A percentile compares a stretch with the other conserved stretches of the same genome.
phyloP scores from a whole-genome alignment of 2,329 filamentous ascomycete genomes.

The Amphichorda felina region DNA sequence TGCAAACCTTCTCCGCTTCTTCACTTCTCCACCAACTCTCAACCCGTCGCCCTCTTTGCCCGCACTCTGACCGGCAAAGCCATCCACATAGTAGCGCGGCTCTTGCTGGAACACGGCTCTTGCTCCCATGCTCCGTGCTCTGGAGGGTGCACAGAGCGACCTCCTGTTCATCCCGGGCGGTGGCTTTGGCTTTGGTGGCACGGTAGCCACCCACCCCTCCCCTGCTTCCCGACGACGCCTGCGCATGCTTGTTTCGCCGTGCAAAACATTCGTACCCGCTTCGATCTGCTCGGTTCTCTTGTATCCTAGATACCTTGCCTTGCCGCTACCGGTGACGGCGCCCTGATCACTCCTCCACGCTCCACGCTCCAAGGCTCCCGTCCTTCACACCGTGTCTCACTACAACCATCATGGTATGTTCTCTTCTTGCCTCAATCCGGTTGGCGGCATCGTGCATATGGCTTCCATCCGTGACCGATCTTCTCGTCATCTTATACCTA shows the following conservation, averaged over 20 bases:
- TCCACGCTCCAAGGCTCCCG: slow-evolving; percentile 17
- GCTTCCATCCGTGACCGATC: slow-evolving; percentile 29
- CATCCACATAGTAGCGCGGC: too few species aligned
- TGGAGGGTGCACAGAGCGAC: neutral
- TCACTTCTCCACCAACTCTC: neutral
- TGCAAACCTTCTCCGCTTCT: neutral
- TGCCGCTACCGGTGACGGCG: slow-evolving; percentile 21
- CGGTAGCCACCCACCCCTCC: slow-evolving; percentile 20
- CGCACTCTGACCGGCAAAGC: too few species aligned
- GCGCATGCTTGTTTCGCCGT: slow-evolving; percentile 6
- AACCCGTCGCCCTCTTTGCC: too few species aligned
- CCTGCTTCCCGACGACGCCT: slow-evolving; percentile 15
- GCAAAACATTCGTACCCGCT: slow-evolving; percentile 8
- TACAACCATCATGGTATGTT: slow-evolving; percentile 37
- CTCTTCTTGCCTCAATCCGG: slow-evolving; percentile 18
- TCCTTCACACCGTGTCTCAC: slow-evolving; percentile 25
- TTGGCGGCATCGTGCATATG: slow-evolving; percentile 29
- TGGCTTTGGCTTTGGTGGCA: slow-evolving; percentile 16
- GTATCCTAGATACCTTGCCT: slow-evolving; percentile 20
- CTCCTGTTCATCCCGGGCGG: neutral
- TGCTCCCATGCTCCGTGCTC: neutral
- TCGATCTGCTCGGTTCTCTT: slow-evolving; percentile 19
- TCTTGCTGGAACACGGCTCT: neutral
- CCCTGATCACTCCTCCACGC: slow-evolving; percentile 18
- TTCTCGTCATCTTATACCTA: slow-evolving; percentile 6